These are phyloP conservation scores for Pichia membranifaciens DNA, from an alignment of 805 yeast species.

Conservation along the genomic window DNA sequence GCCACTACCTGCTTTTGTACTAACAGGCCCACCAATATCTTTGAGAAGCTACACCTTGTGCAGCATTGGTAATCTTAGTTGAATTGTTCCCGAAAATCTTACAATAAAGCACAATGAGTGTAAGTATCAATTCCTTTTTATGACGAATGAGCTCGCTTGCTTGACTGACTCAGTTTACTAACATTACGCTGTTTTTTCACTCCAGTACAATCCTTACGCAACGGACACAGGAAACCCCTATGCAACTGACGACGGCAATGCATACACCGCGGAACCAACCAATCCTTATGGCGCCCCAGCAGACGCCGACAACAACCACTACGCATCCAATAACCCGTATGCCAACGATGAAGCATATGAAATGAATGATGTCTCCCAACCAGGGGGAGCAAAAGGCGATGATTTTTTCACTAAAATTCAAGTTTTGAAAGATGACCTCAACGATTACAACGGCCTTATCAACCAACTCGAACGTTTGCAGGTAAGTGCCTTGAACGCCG, in stretches of 20 bases:
- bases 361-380: not conserved
- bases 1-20: too few species aligned
- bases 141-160: too few species aligned
- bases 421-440: conserved; percentile 60
- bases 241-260: conserved; percentile 1
- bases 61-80: too few species aligned
- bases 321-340: conserved; percentile 15
- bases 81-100: too few species aligned
- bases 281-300: not conserved
- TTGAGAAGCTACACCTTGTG: too few species aligned
- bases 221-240: conserved; percentile 16
- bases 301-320: conserved; percentile 12
- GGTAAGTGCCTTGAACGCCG: conserved; percentile 63
- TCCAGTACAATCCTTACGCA: conserved; percentile 11
- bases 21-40: too few species aligned
- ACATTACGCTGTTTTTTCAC: not conserved
- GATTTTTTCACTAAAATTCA: conserved; percentile 66
- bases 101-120: too few species aligned
- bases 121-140: too few species aligned
- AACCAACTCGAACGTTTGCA: conserved; percentile 67
- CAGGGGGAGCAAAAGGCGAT: conserved; percentile 17
- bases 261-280: not conserved
- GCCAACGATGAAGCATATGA: conserved; percentile 17
- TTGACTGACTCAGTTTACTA: not conserved
- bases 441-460: conserved; percentile 63